A percentile compares a stretch with the other conserved stretches of the same genome.
phyloP scores from a whole-genome alignment of 768 basidiomycete species.

The Porphyrellus cyaneotinctus region DNA sequence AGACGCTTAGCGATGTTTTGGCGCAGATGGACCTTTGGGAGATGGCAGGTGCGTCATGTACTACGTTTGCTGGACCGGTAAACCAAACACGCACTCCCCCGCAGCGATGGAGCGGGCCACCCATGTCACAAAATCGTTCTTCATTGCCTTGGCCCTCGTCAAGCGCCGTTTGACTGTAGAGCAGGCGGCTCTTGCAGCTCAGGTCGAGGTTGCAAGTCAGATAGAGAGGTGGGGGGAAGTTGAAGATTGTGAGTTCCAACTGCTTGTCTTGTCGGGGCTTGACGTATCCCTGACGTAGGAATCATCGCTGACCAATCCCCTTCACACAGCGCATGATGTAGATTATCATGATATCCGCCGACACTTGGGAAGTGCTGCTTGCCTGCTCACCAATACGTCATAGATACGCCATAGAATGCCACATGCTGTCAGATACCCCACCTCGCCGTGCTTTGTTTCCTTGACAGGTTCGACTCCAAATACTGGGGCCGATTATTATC shows the following conservation, averaged over 20 bases:
- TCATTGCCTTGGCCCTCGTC: slow-evolving; percentile 83
- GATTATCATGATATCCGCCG: slow-evolving; percentile 92
- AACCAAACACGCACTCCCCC: background rate
- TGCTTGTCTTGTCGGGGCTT: background rate
- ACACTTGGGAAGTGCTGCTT: slow-evolving; percentile 77
- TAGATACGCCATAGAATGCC: slow-evolving; percentile 27
- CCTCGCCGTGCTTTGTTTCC: slow-evolving; percentile 3
- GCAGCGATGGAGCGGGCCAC: slow-evolving; percentile 89
- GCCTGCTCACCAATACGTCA: slow-evolving; percentile 42
- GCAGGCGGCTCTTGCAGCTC: slow-evolving; percentile 77
- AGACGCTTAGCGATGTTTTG: slow-evolving; percentile 55
- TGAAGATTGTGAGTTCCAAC: slow-evolving; percentile 80
- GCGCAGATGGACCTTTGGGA: slow-evolving; percentile 74
- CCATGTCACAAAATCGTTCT: slow-evolving; percentile 84
- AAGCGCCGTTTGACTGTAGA: slow-evolving; percentile 74
- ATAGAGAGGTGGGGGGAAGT: slow-evolving; percentile 99
- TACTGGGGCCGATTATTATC: slow-evolving; percentile 10
- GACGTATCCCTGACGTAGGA: background rate
- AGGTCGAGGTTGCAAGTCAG: slow-evolving; percentile 93
- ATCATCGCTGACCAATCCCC: slow-evolving; percentile 13
- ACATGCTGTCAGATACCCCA: background rate
- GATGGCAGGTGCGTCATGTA: slow-evolving; percentile 67
- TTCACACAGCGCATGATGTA: slow-evolving; percentile 84
- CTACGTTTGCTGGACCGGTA: background rate
- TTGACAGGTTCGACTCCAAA: slow-evolving; percentile 10